A percentile compares a stretch with the other conserved stretches of the same genome.
These are phyloP conservation scores for Simmondsia chinensis DNA, from an alignment of 148 eudicot genomes.

Conservation along the genomic window DNA sequence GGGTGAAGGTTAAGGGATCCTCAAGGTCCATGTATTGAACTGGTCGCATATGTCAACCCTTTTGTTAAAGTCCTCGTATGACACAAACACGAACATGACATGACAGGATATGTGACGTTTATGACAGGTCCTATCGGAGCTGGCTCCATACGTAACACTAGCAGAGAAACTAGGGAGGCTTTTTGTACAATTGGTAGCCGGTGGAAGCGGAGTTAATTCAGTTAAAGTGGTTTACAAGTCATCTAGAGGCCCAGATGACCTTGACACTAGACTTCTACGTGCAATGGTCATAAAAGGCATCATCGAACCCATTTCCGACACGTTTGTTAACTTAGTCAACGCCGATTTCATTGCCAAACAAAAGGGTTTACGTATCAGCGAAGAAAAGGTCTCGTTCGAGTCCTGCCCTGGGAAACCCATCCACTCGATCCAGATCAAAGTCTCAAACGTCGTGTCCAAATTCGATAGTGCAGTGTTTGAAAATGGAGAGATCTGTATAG, in stretches of 20 bases:
- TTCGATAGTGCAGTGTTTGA: slow-evolving; percentile 51
- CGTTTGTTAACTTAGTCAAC: slow-evolving; percentile 71
- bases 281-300: slow-evolving; percentile 91
- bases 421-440: slow-evolving; percentile 59
- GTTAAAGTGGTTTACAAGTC: slow-evolving; percentile 59
- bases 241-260: slow-evolving; percentile 68
- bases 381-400: slow-evolving; percentile 48
- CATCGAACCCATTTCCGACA: slow-evolving; percentile 84
- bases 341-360: slow-evolving; percentile 85
- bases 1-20: no score
- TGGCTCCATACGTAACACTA: slow-evolving; percentile 68
- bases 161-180: slow-evolving; percentile 86
- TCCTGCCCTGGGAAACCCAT: slow-evolving; percentile 49
- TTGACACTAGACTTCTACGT: slow-evolving; percentile 81
- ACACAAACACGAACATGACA: no score
- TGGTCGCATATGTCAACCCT: no score
- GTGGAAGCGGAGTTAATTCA: slow-evolving; percentile 69
- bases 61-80: no score
- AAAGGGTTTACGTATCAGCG: slow-evolving; percentile 69
- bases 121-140: slow-evolving; percentile 55
- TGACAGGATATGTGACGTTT: no score
- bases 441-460: slow-evolving; percentile 51
- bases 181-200: slow-evolving; percentile 72
- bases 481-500: slow-evolving; percentile 51
- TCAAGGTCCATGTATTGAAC: no score